Evolutionary conservation across 306 rosid genomes (phyloP).

Genomic region (Fagus sylvatica): DNA sequence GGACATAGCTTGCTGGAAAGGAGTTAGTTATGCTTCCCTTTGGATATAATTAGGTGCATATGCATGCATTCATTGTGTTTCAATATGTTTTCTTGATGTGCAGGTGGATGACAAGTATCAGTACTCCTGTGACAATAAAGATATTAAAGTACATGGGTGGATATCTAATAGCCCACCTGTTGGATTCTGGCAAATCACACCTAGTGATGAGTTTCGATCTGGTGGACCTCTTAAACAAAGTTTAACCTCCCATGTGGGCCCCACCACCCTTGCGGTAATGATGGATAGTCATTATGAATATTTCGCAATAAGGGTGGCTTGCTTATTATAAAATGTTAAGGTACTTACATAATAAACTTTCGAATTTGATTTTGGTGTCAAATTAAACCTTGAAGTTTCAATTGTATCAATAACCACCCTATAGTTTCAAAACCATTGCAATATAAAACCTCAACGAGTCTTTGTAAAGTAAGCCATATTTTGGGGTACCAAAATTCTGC

Average conservation of each 20-base stretch:
- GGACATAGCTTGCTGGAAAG: conserved; percentile 16
- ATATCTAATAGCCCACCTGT: conserved; percentile 52
- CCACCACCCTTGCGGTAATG: conserved; percentile 75
- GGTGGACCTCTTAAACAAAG: conserved; percentile 89
- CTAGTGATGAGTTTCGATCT: conserved; percentile 74
- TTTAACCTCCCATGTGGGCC: conserved; percentile 88
- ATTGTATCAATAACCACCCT: too few relatives aligned
- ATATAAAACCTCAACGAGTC: too few relatives aligned
- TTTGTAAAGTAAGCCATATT: too few relatives aligned
- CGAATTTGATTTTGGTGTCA: too few relatives aligned
- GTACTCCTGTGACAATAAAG: conserved; percentile 86
- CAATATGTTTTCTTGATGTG: conserved; percentile 29
- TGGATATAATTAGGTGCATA: conserved; percentile 3
- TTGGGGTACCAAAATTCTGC: too few relatives aligned
- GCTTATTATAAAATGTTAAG: not conserved
- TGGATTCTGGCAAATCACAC: conserved; percentile 79
- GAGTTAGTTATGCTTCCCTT: conserved; percentile 14
- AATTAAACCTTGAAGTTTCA: too few relatives aligned
- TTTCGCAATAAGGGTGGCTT: conserved; percentile 2
- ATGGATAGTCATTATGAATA: conserved; percentile 30
- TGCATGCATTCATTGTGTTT: conserved; percentile 23
- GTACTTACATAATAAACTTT: too few relatives aligned
- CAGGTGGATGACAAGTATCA: conserved; percentile 97
- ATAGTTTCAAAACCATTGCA: too few relatives aligned
- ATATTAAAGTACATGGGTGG: conserved; percentile 89